These are phyloP conservation scores for Erysimum cheiri DNA, from an alignment of 441 rosid genomes.

Conservation along the genomic window DNA sequence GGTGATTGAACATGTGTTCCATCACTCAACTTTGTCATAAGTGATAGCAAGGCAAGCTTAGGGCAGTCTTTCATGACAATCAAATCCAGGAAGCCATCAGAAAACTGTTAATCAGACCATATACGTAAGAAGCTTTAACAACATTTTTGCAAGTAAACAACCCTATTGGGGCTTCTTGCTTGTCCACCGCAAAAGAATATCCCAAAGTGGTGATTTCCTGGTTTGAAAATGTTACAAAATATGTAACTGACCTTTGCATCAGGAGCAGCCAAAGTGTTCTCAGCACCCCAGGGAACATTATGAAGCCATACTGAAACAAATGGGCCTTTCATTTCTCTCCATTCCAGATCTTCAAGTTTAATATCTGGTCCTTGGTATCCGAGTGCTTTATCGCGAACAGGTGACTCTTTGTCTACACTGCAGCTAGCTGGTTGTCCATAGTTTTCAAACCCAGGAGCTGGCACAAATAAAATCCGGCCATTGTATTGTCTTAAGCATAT, in stretches of 20 bases:
- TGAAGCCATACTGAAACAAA: constrained; percentile 96
- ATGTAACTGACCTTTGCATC: constrained; percentile 72
- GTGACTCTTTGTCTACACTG: constrained; percentile 44
- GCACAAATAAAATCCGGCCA: constrained; percentile 77
- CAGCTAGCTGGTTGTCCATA: constrained; percentile 66
- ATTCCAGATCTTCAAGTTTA: constrained; percentile 53
- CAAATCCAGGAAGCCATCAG: constrained; percentile 90
- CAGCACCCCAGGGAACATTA: constrained; percentile 94
- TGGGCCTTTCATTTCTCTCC: constrained; percentile 91
- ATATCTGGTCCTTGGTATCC: constrained; percentile 72
- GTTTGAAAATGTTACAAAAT: constrained; percentile 3
- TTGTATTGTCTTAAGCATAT: constrained; percentile 66
- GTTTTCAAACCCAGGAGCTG: constrained; percentile 89
- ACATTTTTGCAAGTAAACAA: constrained; percentile 3
- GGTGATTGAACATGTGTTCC: constrained; percentile 84
- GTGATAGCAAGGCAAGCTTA: constrained; percentile 58
- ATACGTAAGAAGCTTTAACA: neutral
- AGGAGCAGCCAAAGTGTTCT: constrained; percentile 88
- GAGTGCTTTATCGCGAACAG: constrained; percentile 37
- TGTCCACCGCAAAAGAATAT: neutral
- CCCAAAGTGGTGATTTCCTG: neutral
- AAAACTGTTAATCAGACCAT: constrained; percentile 57
- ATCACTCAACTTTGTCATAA: constrained; percentile 59
- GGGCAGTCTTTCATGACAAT: constrained; percentile 69
- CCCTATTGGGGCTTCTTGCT: constrained; percentile 7